phyloP scores from a whole-genome alignment of 768 basidiomycete genomes.

The Polyporus arcularius region DNA sequence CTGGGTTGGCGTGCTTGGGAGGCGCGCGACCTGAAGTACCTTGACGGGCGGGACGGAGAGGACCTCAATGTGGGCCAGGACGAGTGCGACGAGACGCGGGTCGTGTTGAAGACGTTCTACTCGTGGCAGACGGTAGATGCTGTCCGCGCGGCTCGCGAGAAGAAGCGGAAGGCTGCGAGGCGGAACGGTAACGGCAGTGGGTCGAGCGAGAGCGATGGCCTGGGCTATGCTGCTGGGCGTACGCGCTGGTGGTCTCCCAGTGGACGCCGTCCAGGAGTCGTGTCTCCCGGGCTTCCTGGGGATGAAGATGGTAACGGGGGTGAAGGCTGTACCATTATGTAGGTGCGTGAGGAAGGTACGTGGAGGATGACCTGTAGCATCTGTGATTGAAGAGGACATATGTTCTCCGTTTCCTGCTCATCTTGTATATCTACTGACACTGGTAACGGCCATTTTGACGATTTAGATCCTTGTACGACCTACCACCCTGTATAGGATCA shows the following conservation, averaged over 20 bases:
- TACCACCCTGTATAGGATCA: background rate
- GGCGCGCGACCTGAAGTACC: constrained; percentile 65
- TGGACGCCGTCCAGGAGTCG: constrained; percentile 47
- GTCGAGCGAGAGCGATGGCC: constrained; percentile 21
- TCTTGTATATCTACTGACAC: constrained; percentile 18
- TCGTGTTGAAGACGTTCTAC: constrained; percentile 83
- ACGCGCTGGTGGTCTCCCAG: constrained; percentile 57
- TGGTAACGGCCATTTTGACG: background rate
- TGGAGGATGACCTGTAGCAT: background rate
- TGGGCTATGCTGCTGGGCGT: constrained; percentile 11
- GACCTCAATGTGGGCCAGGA: constrained; percentile 69
- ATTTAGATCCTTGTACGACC: background rate
- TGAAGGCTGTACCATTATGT: constrained; percentile 74
- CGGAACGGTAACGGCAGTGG: constrained; percentile 40
- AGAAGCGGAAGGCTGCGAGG: constrained; percentile 55
- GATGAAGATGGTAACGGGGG: constrained; percentile 35
- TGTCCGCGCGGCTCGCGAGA: constrained; percentile 66
- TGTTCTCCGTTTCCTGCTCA: background rate
- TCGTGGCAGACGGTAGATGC: constrained; percentile 86
- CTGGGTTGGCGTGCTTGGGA: constrained; percentile 76
- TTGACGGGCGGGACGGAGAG: constrained; percentile 72
- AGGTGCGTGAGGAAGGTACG: constrained; percentile 22
- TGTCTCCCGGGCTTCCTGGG: constrained; percentile 48
- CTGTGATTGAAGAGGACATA: background rate
- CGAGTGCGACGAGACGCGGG: constrained; percentile 73